phyloP scores from a whole-genome alignment of 148 eudicot genomes.

The Silene uniflora region DNA sequence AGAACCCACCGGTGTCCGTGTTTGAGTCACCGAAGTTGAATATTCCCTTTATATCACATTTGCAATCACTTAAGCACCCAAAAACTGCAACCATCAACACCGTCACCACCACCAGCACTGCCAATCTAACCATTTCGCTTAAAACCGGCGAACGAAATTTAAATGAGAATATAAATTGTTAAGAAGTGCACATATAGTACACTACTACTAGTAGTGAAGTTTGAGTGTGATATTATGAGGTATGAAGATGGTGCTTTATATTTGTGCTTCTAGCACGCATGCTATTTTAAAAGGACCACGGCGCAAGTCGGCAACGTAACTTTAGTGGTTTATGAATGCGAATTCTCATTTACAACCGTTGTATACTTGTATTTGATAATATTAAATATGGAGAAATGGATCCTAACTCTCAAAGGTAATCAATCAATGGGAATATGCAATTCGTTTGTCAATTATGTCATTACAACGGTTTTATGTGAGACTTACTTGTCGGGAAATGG shows the following conservation, averaged over 20 bases:
- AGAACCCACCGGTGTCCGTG: slow-evolving; percentile 82
- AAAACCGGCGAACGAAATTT: not conserved
- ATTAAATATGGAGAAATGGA: no score
- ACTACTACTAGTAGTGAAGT: not conserved
- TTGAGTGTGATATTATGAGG: not conserved
- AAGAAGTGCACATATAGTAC: not conserved
- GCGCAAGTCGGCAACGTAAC: not conserved
- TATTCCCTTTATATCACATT: slow-evolving; percentile 67
- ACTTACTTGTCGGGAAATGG: slow-evolving; percentile 1
- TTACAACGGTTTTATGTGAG: no score
- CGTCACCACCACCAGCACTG: slow-evolving; percentile 22
- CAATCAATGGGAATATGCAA: no score
- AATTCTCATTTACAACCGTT: not conserved
- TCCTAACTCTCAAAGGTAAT: not conserved
- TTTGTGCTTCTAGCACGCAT: not conserved
- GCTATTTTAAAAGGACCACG: slow-evolving; percentile 8
- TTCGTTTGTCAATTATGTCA: not conserved
- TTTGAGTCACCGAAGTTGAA: slow-evolving; percentile 92
- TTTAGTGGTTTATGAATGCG: no score
- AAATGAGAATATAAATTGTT: no score
- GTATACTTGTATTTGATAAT: not conserved
- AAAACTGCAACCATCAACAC: slow-evolving; percentile 15
- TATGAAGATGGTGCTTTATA: not conserved
- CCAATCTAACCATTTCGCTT: slow-evolving; percentile 11
- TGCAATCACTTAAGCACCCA: slow-evolving; percentile 23